Percentiles rank a stretch among this genome's conserved stretches.
Conservation (phyloP, 805 yeast species). For the Yamadazyma akitaensis region DNA sequence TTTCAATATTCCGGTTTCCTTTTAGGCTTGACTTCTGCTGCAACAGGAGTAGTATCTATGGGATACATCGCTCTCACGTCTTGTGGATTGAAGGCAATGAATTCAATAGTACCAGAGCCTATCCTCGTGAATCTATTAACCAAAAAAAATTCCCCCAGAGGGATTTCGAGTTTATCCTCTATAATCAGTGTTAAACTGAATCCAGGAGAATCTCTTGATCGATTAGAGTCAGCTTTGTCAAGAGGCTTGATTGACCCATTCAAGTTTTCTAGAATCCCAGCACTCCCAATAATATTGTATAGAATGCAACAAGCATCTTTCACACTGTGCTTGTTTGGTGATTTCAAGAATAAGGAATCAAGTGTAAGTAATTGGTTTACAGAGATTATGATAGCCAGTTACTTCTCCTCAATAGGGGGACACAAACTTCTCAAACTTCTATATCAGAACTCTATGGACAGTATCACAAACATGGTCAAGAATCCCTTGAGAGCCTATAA, state of each 20-base stretch:
- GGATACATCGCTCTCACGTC: constrained; percentile 38
- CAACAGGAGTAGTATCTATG: constrained; percentile 38
- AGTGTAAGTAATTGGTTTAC: constrained; percentile 19
- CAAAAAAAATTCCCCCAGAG: neutral
- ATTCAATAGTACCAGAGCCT: constrained; percentile 32
- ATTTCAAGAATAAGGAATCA: neutral
- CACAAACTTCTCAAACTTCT: constrained; percentile 26
- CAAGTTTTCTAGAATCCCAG: constrained; percentile 35
- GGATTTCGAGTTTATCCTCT: constrained; percentile 7
- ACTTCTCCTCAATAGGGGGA: constrained; percentile 35
- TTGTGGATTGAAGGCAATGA: constrained; percentile 36
- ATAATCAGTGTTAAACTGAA: constrained; percentile 11
- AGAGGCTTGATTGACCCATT: constrained; percentile 34
- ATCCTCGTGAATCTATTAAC: constrained; percentile 23
- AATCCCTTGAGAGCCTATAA: constrained; percentile 8
- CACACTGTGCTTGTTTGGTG: constrained; percentile 2
- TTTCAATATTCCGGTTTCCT: constrained; percentile 30
- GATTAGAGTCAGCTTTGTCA: constrained; percentile 28
- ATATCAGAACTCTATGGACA: constrained; percentile 4
- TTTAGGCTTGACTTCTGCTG: constrained; percentile 37
- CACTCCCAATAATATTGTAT: constrained; percentile 37
- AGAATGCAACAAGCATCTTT: constrained; percentile 25
- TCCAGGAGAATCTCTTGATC: constrained; percentile 16
- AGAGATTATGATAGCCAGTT: constrained; percentile 36
- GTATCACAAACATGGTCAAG: constrained; percentile 4